These are phyloP conservation scores for Rhazya stricta DNA, from an alignment of 257 asterid genomes.

Conservation along the genomic window DNA sequence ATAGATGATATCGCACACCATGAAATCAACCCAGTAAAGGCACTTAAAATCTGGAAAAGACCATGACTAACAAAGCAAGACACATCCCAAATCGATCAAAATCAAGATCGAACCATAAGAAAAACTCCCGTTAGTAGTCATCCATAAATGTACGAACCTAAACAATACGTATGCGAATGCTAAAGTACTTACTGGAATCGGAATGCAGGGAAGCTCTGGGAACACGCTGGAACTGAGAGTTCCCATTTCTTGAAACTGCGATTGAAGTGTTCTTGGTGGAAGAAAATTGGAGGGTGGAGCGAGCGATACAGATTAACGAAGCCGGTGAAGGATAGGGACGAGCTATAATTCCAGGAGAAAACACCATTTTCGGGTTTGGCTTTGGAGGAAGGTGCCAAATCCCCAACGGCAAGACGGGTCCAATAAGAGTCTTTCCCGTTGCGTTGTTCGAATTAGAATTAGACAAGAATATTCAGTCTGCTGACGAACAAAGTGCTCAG, in stretches of 20 bases:
- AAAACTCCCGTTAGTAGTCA: background rate
- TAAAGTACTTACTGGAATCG: constrained; percentile 39
- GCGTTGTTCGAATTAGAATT: background rate
- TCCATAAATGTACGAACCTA: background rate
- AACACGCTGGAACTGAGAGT: constrained; percentile 28
- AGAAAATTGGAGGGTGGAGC: constrained; percentile 32
- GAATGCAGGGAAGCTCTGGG: constrained; percentile 47
- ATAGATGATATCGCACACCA: background rate
- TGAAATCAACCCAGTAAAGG: background rate
- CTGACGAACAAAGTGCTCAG: background rate
- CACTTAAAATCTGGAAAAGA: background rate
- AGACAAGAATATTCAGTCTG: background rate
- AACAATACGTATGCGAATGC: background rate
- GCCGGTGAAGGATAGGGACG: constrained; percentile 38
- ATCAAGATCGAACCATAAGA: background rate
- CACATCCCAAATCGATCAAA: background rate
- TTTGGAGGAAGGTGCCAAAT: background rate
- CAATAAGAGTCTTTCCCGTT: background rate
- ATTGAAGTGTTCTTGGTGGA: constrained; percentile 20
- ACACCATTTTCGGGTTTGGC: constrained; percentile 35
- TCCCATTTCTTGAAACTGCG: constrained; percentile 29
- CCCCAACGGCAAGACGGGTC: background rate
- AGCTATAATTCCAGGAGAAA: constrained; percentile 30
- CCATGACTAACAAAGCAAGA: too few species aligned
- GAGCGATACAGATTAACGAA: constrained; percentile 38